Conservation (phyloP, 257 asterid genomes). For the Solanum arcanum region DNA sequence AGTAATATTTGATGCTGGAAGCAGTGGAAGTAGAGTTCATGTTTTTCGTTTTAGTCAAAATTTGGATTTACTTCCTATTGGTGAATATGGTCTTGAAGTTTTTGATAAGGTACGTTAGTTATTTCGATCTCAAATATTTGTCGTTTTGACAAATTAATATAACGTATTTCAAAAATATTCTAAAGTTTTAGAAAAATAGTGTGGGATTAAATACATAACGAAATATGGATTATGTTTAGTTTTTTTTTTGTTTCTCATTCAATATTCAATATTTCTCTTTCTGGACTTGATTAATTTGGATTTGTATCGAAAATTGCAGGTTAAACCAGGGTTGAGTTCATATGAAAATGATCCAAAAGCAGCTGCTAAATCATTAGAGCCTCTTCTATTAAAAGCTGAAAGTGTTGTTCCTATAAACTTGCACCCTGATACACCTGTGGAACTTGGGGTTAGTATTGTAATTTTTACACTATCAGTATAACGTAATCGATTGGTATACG, state of each 20-base stretch:
- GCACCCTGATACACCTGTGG: conserved; percentile 15
- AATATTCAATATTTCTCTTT: background rate
- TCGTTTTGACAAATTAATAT: background rate
- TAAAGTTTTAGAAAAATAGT: background rate
- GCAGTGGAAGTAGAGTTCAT: background rate
- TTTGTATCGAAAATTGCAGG: background rate
- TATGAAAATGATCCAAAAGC: conserved; percentile 16
- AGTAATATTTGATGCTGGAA: background rate
- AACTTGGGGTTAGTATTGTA: background rate
- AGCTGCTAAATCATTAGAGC: conserved; percentile 5
- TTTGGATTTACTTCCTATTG: background rate
- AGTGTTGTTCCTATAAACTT: background rate
- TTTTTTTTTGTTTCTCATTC: background rate
- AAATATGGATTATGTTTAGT: background rate
- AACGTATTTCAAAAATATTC: background rate
- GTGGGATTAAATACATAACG: background rate
- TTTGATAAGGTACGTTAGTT: background rate
- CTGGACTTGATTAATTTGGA: background rate
- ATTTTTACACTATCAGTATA: background rate
- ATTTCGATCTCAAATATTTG: background rate
- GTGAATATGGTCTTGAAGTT: background rate
- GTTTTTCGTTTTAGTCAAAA: background rate
- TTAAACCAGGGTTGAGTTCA: conserved; percentile 22
- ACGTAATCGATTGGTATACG: background rate
- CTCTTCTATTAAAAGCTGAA: conserved; percentile 8